These are phyloP conservation scores for Coemansia javaensis DNA, from an alignment of 192 early-diverging fungal species.

Conservation along the genomic window DNA sequence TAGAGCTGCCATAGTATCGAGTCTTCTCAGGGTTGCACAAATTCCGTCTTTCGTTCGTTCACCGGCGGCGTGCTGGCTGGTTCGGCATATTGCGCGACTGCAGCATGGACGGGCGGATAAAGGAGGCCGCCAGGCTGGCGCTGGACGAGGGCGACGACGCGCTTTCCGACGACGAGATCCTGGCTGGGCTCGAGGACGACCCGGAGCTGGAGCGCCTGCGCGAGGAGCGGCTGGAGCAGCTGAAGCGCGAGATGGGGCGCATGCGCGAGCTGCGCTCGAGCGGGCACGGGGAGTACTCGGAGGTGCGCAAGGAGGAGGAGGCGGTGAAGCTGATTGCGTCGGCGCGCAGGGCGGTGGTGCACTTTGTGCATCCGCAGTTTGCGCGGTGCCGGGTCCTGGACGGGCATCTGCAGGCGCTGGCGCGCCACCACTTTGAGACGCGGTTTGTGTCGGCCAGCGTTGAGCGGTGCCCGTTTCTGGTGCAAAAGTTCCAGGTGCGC, in stretches of 20 bases:
- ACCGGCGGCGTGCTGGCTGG: too few species aligned
- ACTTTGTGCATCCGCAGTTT: conserved; percentile 93
- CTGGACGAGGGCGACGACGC: conserved; percentile 52
- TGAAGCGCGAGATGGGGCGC: conserved; percentile 69
- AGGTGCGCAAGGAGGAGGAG: conserved; percentile 75
- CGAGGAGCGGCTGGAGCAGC: conserved; percentile 78
- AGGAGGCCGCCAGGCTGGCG: conserved; percentile 24
- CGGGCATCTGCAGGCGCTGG: conserved; percentile 79
- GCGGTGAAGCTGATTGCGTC: conserved; percentile 74
- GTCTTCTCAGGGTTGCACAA: too few species aligned
- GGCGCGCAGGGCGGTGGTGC: conserved; percentile 63
- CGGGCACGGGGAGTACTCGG: conserved; percentile 72
- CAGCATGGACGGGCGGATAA: conserved; percentile 39
- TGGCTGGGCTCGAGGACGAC: conserved; percentile 84
- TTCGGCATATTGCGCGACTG: too few species aligned
- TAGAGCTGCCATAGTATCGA: too few species aligned
- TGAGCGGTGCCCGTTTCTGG: conserved; percentile 84
- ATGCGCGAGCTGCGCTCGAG: conserved; percentile 58
- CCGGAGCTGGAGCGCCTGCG: conserved; percentile 65
- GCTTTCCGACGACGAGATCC: conserved; percentile 70
- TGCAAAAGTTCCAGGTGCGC: conserved; percentile 80
- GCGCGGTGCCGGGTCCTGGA: conserved; percentile 91
- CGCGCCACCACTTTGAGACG: conserved; percentile 75
- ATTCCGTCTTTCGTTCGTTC: too few species aligned
- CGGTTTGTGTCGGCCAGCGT: conserved; percentile 87